Base-by-base conservation (phyloP, 2,329 filamentous ascomycete genomes). In the Apiospora marii region DNA sequence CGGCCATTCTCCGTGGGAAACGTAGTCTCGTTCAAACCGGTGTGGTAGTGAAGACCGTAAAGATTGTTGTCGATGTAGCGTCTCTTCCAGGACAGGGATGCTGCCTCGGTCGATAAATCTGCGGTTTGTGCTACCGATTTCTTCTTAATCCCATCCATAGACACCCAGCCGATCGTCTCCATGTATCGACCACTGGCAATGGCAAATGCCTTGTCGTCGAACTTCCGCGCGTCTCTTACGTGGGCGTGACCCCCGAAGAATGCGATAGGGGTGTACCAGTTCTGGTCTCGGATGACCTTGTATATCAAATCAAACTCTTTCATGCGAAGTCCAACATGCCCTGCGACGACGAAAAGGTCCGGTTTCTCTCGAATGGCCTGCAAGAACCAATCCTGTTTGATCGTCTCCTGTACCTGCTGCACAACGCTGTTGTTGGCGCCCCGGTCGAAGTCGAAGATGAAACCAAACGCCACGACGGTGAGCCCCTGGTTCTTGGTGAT, bases 11-110 rank as follows among this genome's bases (percentile, higher is more conserved):
- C 85, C 0, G 96, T 98, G 1, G 90, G 87, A 79, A 98, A 98
- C 0, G 90, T 92, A 0, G 89, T 86, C 22, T 88, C 86, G 76
- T 96, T 91, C 43, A 93, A 89, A 0, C 90, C 90, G 2, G 93
- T 94, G 81, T 98, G 96, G 78, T 96, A 89, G 77, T 95, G 89
- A 73, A 97, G 88, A 0, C 95, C 96, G 74, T 91, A 93, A 0
- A 98, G 86, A 77, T 98, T 98, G 83, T 95, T 98, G 83, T 98
- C 96, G 74, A 98, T 96, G 82, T 98, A 98, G 73, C 92, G 89
- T 67, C 96, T 90, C 70, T 88, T 87, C 80, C 97, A 98, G 1
- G 85, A 87, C 61, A 91, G 83, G 0, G 82, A 81, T 7, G 82
- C 78, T 6, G 82, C 78, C 4, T 81, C 75, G 0, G 83, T 72